Percentiles rank a stretch among this genome's conserved stretches.
phyloP scores from a whole-genome alignment of 2,329 filamentous ascomycete genomes.

The Diaporthe australafricana region DNA sequence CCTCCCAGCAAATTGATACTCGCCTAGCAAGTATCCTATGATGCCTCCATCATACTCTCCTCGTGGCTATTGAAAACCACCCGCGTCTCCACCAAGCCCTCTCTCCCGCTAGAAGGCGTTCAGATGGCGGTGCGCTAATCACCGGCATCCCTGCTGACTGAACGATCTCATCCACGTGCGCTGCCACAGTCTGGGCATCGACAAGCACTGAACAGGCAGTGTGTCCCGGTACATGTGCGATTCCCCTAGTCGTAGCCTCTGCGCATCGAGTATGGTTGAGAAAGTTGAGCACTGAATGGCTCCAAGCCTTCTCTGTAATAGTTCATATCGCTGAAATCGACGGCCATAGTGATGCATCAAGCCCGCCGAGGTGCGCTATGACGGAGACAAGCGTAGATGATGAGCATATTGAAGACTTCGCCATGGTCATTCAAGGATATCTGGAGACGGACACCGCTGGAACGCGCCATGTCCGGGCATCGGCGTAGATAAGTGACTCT shows the following conservation, averaged over 20 bases:
- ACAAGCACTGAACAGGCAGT: not conserved
- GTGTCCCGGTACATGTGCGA: not conserved
- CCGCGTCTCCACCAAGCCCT: not conserved
- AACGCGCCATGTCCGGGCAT: slow-evolving; percentile 17
- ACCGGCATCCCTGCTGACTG: not conserved
- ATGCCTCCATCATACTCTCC: slow-evolving; percentile 2
- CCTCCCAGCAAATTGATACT: slow-evolving; percentile 27
- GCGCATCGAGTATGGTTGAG: not conserved
- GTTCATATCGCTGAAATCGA: slow-evolving; percentile 21
- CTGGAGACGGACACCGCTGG: slow-evolving; percentile 10
- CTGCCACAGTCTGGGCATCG: not conserved
- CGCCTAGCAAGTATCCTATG: slow-evolving; percentile 31
- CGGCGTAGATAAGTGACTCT: slow-evolving; percentile 40
- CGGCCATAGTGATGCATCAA: slow-evolving; percentile 4
- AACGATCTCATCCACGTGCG: not conserved
- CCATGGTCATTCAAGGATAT: not conserved
- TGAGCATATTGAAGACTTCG: slow-evolving; percentile 5
- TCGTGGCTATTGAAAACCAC: not conserved
- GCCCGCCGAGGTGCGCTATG: not conserved
- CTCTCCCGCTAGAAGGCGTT: slow-evolving; percentile 4
- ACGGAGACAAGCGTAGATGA: slow-evolving; percentile 2
- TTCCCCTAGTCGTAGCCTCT: not conserved
- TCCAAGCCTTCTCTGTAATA: not conserved
- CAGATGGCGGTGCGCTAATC: slow-evolving; percentile 1
- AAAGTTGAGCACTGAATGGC: not conserved